These are phyloP conservation scores for Meredithiella fracta DNA, from an alignment of 2,329 filamentous ascomycete genomes.

Conservation along the genomic window DNA sequence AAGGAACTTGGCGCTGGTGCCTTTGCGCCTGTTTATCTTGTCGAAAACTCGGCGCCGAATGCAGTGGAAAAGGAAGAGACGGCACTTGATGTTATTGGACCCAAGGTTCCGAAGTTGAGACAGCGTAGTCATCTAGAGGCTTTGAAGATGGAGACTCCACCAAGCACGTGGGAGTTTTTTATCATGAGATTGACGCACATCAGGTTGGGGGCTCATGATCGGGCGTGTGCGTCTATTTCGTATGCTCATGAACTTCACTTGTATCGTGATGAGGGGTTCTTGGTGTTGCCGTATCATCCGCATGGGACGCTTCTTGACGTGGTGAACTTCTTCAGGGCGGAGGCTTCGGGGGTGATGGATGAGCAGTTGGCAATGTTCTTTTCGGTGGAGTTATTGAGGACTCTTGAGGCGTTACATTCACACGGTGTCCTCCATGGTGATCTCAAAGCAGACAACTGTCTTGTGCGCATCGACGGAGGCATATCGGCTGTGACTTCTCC, in stretches of 20 bases:
- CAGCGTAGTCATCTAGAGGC: slow-evolving; percentile 55
- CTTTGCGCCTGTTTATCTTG: slow-evolving; percentile 87
- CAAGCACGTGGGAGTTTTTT: slow-evolving; percentile 88
- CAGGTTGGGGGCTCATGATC: slow-evolving; percentile 53
- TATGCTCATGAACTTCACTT: slow-evolving; percentile 81
- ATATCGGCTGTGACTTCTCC: slow-evolving; percentile 19
- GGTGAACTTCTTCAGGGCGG: slow-evolving; percentile 67
- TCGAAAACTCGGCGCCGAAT: slow-evolving; percentile 50
- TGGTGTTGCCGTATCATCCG: slow-evolving; percentile 72
- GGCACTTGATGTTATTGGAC: slow-evolving; percentile 37
- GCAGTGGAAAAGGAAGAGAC: slow-evolving; percentile 28
- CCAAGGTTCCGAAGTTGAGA: slow-evolving; percentile 37
- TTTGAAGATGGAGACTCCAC: slow-evolving; percentile 84
- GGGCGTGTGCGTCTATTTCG: slow-evolving; percentile 62
- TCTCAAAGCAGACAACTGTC: slow-evolving; percentile 87
- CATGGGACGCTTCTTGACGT: slow-evolving; percentile 92
- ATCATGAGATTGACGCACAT: slow-evolving; percentile 73
- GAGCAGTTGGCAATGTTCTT: slow-evolving; percentile 93
- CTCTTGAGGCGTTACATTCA: slow-evolving; percentile 69
- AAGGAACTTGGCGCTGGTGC: slow-evolving; percentile 83
- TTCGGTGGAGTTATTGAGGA: slow-evolving; percentile 75
- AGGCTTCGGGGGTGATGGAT: slow-evolving; percentile 63
- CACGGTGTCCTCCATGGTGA: slow-evolving; percentile 78
- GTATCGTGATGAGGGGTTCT: slow-evolving; percentile 75
- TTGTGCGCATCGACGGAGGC: slow-evolving; percentile 57